phyloP scores from a whole-genome alignment of 106 monocot genomes.

The Triglochin maritima region DNA sequence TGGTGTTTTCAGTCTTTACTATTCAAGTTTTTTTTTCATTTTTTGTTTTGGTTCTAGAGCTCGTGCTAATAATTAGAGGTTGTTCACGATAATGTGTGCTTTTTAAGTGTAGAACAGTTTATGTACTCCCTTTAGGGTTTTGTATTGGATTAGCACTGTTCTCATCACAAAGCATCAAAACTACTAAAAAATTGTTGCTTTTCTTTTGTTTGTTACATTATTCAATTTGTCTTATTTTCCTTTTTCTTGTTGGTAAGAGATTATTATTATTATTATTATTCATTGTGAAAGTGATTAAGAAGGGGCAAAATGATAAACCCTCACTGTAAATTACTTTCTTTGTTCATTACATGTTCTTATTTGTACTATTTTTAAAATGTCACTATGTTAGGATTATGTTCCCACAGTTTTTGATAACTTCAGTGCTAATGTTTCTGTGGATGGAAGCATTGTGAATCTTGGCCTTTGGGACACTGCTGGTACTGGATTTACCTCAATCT shows the following conservation, averaged over 20 bases:
- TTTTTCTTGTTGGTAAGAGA: not conserved
- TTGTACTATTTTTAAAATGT: not conserved
- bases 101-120: too few species aligned
- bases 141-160: too few species aligned
- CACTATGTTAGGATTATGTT: conserved; percentile 55
- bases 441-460: conserved; percentile 65
- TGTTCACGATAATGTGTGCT: too few species aligned
- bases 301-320: too few species aligned
- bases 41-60: too few species aligned
- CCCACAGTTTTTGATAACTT: conserved; percentile 78
- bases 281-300: not conserved
- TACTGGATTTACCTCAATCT: not conserved
- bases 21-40: too few species aligned
- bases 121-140: too few species aligned
- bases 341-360: not conserved
- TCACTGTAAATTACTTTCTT: not conserved
- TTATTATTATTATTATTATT: not conserved
- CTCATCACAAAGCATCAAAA: too few species aligned
- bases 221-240: not conserved
- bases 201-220: too few species aligned
- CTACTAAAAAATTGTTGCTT: too few species aligned
- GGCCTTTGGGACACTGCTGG: conserved; percentile 82
- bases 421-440: conserved; percentile 76
- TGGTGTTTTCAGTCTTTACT: too few species aligned
- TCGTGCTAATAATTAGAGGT: too few species aligned